Conservation (phyloP, 1,139 yeast species). For the Candida anutae region DNA sequence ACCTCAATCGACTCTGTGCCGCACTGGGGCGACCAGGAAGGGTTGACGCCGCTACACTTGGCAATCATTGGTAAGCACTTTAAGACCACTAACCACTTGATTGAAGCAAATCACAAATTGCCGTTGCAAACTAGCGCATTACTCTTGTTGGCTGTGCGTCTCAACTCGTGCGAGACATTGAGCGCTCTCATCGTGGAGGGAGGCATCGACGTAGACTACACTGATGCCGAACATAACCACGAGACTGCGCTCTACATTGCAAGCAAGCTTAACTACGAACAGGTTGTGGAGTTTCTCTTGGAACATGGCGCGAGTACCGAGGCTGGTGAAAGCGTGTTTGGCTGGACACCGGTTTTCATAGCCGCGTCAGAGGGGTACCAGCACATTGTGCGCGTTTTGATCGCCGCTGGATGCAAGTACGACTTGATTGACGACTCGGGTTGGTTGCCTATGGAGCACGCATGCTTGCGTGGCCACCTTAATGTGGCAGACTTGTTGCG, state of each 20-base stretch:
- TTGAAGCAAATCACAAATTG: constrained; percentile 32
- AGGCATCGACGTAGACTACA: constrained; percentile 58
- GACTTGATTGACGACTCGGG: constrained; percentile 75
- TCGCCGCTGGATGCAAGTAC: constrained; percentile 45
- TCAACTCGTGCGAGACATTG: constrained; percentile 54
- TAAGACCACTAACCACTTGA: constrained; percentile 55
- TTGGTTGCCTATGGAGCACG: constrained; percentile 97
- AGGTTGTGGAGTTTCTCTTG: constrained; percentile 51
- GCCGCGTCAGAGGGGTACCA: constrained; percentile 83
- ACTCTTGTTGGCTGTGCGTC: constrained; percentile 62
- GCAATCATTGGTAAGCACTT: constrained; percentile 84
- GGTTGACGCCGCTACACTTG: constrained; percentile 73
- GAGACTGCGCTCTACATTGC: constrained; percentile 85
- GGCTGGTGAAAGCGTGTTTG: constrained; percentile 68
- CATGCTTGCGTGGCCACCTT: constrained; percentile 83
- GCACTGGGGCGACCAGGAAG: constrained; percentile 80
- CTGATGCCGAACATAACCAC: constrained; percentile 49
- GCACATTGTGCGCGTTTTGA: constrained; percentile 49
- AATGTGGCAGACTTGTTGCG: constrained; percentile 54
- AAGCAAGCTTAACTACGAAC: constrained; percentile 51
- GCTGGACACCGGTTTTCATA: constrained; percentile 91
- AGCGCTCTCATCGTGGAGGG: constrained; percentile 46
- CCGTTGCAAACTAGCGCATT: constrained; percentile 40
- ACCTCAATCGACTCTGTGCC: constrained; percentile 51
- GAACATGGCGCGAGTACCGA: constrained; percentile 63